Evolutionary conservation across 306 rosid species (phyloP), one percentile per base, ranked within the genome.

Genomic region (Ormosia semicastrata): DNA sequence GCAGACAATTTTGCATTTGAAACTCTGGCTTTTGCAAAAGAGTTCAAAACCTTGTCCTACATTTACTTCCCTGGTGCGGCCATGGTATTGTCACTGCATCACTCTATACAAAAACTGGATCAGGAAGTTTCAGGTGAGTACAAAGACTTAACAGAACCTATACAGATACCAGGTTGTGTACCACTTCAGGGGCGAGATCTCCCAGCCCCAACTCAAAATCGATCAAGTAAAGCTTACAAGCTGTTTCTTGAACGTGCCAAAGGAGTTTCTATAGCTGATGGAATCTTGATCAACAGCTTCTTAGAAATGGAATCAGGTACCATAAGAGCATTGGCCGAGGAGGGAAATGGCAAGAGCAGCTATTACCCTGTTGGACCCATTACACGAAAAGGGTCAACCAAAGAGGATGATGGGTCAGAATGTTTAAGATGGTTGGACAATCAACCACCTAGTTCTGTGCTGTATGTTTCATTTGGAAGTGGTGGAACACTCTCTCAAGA

Each of bases 401-500:
- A 4, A 36, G 72, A 9, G 6, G 36, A 0, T 46, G 65, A 70
- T 8, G 17, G 63, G 17, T 13, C 12, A 13, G 73, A 11, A 1
- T 75, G 85, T 64, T 75, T 86, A 8, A 68, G 44, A 46, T 86
- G 89, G 87, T 7, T 86, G 34, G 50, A 86, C 4, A 62, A 56
- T 1, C 85, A 86, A 8, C 63, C 82, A 6, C 77, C 64, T 4
- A 12, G 15, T 46, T 86, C 80, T 13, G 87, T 86, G n/a, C 24
- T 86, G 66, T 82, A 83, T 79, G 80, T 83, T 54, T 79, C 85
- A 11, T 86, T 83, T 39, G 89, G 89, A 34, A 86, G 89, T 54
- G 89, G 89, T 30, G 87, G 89, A 59, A 86, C 89, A n/a, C 77
- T 86, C 11, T 36, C 85, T 64, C 89, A 86, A 46, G 37, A 43